phyloP scores from a whole-genome alignment of 371 early-diverging fungal species.

The Lichtheimia hyalospora region DNA sequence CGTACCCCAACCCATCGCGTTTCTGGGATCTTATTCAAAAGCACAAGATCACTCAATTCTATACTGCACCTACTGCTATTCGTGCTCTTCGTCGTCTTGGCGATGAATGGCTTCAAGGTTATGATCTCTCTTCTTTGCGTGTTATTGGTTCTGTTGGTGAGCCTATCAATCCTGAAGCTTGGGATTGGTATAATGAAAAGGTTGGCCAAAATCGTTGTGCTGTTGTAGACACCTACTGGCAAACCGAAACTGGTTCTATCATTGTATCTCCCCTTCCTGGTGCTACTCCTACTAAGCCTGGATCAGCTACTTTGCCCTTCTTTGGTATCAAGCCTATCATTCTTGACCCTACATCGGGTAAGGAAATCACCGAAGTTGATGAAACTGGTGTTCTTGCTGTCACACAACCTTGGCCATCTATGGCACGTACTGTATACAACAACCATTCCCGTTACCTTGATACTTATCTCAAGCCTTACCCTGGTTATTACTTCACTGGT shows the following conservation, averaged over 20 bases:
- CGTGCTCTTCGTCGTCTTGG: conserved; percentile 89
- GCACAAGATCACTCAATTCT: conserved; percentile 94
- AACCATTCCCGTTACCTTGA: conserved; percentile 87
- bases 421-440: conserved; percentile 90
- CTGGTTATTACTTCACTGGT: conserved; percentile 87
- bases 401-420: conserved; percentile 90
- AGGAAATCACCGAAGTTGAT: conserved; percentile 62
- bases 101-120: conserved; percentile 74
- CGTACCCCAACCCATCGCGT: conserved; percentile 80
- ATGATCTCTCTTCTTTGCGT: conserved; percentile 79
- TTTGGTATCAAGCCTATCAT: conserved; percentile 93
- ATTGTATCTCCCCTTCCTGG: conserved; percentile 91
- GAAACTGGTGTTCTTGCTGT: conserved; percentile 91
- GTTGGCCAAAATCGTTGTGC: conserved; percentile 87
- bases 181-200: conserved; percentile 93
- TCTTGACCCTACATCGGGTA: conserved; percentile 82
- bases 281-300: conserved; percentile 88
- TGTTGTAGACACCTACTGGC: conserved; percentile 98
- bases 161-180: conserved; percentile 98
- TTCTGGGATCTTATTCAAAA: conserved; percentile 87
- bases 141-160: conserved; percentile 98
- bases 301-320: conserved; percentile 95
- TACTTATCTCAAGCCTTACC: conserved; percentile 87
- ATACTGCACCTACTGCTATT: conserved; percentile 99
- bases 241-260: conserved; percentile 97